Percentiles rank a stretch among this genome's conserved stretches.
Conservation (phyloP, 352 stramenopile species). For the Globisporangium abappressorium region DNA sequence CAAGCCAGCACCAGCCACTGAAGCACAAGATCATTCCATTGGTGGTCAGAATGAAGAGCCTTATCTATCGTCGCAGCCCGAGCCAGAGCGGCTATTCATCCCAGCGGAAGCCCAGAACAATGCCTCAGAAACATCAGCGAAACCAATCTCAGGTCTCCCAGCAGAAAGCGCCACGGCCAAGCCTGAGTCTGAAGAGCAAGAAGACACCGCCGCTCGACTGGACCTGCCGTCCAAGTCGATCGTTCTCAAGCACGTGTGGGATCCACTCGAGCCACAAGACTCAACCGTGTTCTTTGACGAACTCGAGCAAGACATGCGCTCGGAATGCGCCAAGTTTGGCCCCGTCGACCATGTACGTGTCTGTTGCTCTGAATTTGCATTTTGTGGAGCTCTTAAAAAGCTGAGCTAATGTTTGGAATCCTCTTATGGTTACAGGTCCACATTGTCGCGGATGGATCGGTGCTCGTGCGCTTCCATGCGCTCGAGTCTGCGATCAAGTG, state of each 20-base stretch:
- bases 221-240: constrained; percentile 60
- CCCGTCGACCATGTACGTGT: constrained; percentile 44
- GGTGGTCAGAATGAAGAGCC: neutral
- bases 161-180: neutral
- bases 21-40: neutral
- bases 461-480: constrained; percentile 57
- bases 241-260: constrained; percentile 59
- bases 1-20: constrained; percentile 20
- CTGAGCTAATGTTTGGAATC: neutral
- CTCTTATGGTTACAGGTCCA: constrained; percentile 34
- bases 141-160: neutral
- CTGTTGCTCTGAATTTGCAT: neutral
- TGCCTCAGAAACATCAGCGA: neutral
- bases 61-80: constrained; percentile 4
- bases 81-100: constrained; percentile 15
- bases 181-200: neutral
- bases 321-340: constrained; percentile 71
- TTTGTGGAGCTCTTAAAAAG: no score
- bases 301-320: constrained; percentile 75
- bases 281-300: constrained; percentile 61
- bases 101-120: neutral
- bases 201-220: constrained; percentile 4
- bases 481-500: constrained; percentile 64
- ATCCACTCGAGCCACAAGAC: constrained; percentile 47
- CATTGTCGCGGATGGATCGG: constrained; percentile 56